Evolutionary conservation across 179 eudicot genomes (phyloP).

Genomic region (Silene vulgaris): DNA sequence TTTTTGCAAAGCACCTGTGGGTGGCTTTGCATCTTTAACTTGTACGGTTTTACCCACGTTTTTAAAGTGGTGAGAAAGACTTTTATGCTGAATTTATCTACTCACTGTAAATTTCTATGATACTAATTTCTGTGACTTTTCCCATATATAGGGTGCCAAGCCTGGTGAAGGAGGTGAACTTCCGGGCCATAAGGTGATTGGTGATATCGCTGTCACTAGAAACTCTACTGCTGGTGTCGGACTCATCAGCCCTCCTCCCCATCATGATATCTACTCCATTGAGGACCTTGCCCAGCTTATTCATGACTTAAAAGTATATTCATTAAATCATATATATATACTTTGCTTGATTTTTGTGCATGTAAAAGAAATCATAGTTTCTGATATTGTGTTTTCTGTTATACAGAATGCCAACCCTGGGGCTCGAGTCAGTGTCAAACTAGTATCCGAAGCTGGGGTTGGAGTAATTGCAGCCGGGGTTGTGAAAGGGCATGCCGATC

Average conservation of each 20-base stretch:
- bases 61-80: conserved; percentile 62
- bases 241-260: conserved; percentile 98
- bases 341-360: neutral
- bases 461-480: conserved; percentile 98
- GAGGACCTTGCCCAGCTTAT: conserved; percentile 98
- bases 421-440: conserved; percentile 90
- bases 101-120: conserved; percentile 5
- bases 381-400: conserved; percentile 19
- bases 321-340: neutral
- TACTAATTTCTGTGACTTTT: conserved; percentile 24
- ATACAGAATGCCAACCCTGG: conserved; percentile 84
- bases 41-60: conserved; percentile 38
- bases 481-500: conserved; percentile 97
- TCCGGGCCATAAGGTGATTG: conserved; percentile 96
- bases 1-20: conserved; percentile 2
- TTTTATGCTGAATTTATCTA: conserved; percentile 28
- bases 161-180: conserved; percentile 99
- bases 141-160: conserved; percentile 75
- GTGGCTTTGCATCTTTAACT: conserved; percentile 23
- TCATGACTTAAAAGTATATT: conserved; percentile 85
- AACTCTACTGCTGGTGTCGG: conserved; percentile 99
- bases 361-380: neutral
- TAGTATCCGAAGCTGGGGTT: conserved; percentile 98
- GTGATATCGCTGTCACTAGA: conserved; percentile 91
- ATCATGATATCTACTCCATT: conserved; percentile 95